These are phyloP conservation scores for Amniculicola lignicola DNA, from an alignment of 495 filamentous ascomycete genomes.

Conservation along the genomic window DNA sequence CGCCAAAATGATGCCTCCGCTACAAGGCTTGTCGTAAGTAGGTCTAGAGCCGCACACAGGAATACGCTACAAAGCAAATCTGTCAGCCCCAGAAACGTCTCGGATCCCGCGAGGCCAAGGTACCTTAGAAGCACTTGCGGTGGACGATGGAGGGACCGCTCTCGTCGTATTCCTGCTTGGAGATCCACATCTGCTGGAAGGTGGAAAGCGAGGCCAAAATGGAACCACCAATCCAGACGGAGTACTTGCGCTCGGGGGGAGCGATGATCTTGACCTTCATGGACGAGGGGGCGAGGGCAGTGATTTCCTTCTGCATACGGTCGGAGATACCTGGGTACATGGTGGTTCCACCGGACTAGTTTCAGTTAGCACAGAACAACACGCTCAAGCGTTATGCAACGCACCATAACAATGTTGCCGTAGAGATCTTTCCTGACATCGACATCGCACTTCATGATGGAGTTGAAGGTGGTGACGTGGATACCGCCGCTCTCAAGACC, in stretches of 20 bases:
- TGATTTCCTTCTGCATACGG: conserved; percentile 99
- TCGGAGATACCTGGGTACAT: conserved; percentile 99
- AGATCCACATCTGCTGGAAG: conserved; percentile 99
- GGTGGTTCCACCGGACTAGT: conserved; percentile 92
- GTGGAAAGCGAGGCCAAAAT: conserved; percentile 98
- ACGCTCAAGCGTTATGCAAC: conserved; percentile 37
- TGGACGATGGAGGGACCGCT: conserved; percentile 98
- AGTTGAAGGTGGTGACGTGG: conserved; percentile 99
- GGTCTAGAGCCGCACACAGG: conserved; percentile 28
- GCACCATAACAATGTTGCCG: conserved; percentile 99
- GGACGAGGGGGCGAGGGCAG: conserved; percentile 94
- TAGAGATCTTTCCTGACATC: conserved; percentile 99
- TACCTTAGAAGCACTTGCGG: conserved; percentile 99
- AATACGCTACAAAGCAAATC: conserved; percentile 20
- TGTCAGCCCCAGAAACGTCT: conserved; percentile 13
- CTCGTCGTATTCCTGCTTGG: conserved; percentile 99
- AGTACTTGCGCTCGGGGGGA: conserved; percentile 75
- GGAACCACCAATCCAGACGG: conserved; percentile 99
- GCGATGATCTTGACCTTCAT: conserved; percentile 82
- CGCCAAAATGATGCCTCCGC: conserved; percentile 28
- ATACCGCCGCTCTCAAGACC: conserved; percentile 98
- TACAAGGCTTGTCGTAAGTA: conserved; percentile 31
- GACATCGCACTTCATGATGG: conserved; percentile 99
- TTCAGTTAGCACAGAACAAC: conserved; percentile 7
- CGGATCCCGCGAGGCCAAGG: conserved; percentile 3